Conservation (phyloP, 176 grass and related monocot species). For the Musa beccarii region DNA sequence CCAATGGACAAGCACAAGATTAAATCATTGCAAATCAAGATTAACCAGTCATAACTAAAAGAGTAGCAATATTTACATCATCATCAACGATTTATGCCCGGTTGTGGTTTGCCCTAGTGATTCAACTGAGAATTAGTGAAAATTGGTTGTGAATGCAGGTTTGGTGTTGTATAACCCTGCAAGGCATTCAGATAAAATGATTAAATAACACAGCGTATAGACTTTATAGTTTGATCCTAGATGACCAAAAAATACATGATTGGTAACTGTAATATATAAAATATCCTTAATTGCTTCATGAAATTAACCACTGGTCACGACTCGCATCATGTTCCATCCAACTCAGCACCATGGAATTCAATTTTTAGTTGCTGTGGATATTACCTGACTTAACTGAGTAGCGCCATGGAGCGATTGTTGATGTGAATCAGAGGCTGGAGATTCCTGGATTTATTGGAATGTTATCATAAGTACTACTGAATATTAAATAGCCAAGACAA, state of each 20-base stretch:
- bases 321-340: background rate
- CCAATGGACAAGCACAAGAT: background rate
- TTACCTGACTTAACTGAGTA: constrained; percentile 47
- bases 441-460: constrained; percentile 33
- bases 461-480: background rate
- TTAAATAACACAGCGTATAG: background rate
- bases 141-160: background rate
- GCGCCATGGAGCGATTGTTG: constrained; percentile 39
- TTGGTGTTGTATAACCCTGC: constrained; percentile 5
- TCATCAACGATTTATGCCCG: background rate
- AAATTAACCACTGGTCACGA: background rate
- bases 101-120: background rate
- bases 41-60: background rate
- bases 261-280: background rate
- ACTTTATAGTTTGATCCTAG: background rate
- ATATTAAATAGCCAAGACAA: constrained; percentile 8
- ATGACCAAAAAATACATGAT: background rate
- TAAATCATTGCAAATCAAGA: background rate
- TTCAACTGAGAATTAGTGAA: constrained; percentile 24
- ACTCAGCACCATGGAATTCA: background rate
- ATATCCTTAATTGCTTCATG: background rate
- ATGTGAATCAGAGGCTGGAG: constrained; percentile 32
- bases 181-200: constrained; percentile 2
- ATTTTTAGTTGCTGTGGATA: background rate
- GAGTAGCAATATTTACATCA: background rate